Evolutionary conservation across 257 asterid genomes (phyloP), one percentile per base, ranked within the genome.

Genomic region (Apocynum venetum): DNA sequence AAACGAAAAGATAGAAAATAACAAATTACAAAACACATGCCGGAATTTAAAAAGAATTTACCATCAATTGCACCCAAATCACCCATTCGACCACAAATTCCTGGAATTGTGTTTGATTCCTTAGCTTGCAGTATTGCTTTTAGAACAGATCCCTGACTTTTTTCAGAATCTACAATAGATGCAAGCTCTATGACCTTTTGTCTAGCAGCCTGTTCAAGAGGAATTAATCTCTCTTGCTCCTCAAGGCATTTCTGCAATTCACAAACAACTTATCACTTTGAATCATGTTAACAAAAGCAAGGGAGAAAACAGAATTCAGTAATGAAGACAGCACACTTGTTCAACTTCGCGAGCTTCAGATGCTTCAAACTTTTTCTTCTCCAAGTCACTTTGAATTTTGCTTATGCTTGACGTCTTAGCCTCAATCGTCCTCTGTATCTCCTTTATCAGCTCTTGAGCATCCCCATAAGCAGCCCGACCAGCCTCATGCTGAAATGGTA

Each of bases 51-150:
- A 47, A 77, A 74, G 78, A 66, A 68, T 83, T 86, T 80, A 91
- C 99, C 94, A 81, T 96, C 96, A 85, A 96, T 96, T 56, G 99
- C 98, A 79, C 99, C 99, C 82, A 96, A 87, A 78, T 96, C 97
- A 56, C 98, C 98, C 97, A 96, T 86, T 72, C 98, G 88, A 73
- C 98, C 99, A 87, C 89, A 89, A 74, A 96, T 96, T 79, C 99
- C 98, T n/a, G 88, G 89, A 75, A 96, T 90, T 38, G 40, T 59
- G 56, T 96, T 96, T 73, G 94, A 70, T 46, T 89, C 91, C 84
- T 87, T 96, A 68, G 99, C 97, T 65, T 85, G 95, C 86, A 93
- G 85, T 82, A 96, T 85, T 83, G 96, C 98, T 88, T 88, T 93
- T 69, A 93, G 69, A 68, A 93, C 97, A 81, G 97, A 88, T 71